Evolutionary conservation across 164 flowering plant species (phyloP), one percentile per base, ranked within the genome.

Genomic region (Buxus sempervirens): DNA sequence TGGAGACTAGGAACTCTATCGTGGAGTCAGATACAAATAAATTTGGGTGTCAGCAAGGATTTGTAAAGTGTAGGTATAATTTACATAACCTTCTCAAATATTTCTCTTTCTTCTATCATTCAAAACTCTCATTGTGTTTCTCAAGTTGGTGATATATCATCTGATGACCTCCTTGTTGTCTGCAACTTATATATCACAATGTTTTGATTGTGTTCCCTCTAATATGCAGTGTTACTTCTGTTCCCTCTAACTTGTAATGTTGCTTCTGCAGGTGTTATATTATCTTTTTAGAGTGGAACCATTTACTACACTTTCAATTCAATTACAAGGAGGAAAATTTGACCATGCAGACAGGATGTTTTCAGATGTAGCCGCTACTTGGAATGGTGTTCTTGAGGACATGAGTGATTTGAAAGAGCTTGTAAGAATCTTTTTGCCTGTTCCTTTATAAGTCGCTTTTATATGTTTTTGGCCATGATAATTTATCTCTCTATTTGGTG

Each of bases 381-480:
- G 99, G 99, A 83, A 85, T 83, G 92, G 98, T 63, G 89, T 93
- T 77, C 86, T 88, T 28, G 98, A 96, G 81, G 99, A 96, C 72
- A 96, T 93, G 97, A 96, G 97, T 81, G 99, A 96, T 82, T 96
- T 96, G 70, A 96, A 96, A 79, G 99, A 96, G 84, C 76, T 96
- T 95, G 99, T 96, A 84, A 74, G 71, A 19, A 58, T 58, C 65
- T 58, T 0, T 23, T 38, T 58, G 38, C 9, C 22, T 6, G n/a
- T 60, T 23, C 60, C 21, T 56, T 12, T 36, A 15, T 53, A 21
- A 19, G 20, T 48, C 21, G 38, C 45, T 27, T 58, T 42, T 54
- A 12, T 53, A 8, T 53, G 61, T n/a, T 57, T 49, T 60, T 5
- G 36, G 28, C n/a, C 8, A 27, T 66, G 32, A 26, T 18, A 22